Evolutionary conservation across 441 rosid genomes (phyloP).

Genomic region (Francoa sonchifolia): DNA sequence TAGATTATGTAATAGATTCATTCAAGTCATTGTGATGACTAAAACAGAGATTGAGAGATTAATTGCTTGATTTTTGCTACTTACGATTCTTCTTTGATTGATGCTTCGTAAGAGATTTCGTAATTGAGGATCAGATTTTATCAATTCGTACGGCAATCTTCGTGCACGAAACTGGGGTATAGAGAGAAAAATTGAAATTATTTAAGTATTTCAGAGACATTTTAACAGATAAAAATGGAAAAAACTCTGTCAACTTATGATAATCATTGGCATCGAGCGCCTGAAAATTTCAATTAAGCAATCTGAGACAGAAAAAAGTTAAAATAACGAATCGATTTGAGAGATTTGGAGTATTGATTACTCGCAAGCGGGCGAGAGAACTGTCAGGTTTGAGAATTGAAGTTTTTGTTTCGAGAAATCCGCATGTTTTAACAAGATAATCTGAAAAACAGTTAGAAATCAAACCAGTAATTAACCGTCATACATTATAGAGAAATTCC

Average conservation of each 20-base stretch:
- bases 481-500: no score
- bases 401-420: slow-evolving; percentile 45
- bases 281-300: no score
- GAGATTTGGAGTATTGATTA: slow-evolving; percentile 11
- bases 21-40: no score
- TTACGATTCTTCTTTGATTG: slow-evolving; percentile 53
- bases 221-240: background rate
- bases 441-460: slow-evolving; percentile 18
- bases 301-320: no score
- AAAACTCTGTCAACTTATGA: no score
- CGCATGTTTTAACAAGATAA: slow-evolving; percentile 60
- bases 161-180: slow-evolving; percentile 62
- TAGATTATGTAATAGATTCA: background rate
- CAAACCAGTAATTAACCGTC: no score
- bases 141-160: slow-evolving; percentile 61
- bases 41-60: background rate
- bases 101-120: slow-evolving; percentile 53
- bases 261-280: no score
- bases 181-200: background rate
- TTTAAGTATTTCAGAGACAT: background rate
- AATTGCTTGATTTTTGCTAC: slow-evolving; percentile 5
- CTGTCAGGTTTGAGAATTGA: slow-evolving; percentile 48
- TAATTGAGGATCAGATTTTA: slow-evolving; percentile 48
- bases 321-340: background rate
- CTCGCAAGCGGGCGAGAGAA: slow-evolving; percentile 82